Percentiles rank a stretch among this genome's conserved stretches.
These are phyloP conservation scores for Coemansia sp. DNA, from an alignment of 192 early-diverging fungal species.

Conservation along the genomic window DNA sequence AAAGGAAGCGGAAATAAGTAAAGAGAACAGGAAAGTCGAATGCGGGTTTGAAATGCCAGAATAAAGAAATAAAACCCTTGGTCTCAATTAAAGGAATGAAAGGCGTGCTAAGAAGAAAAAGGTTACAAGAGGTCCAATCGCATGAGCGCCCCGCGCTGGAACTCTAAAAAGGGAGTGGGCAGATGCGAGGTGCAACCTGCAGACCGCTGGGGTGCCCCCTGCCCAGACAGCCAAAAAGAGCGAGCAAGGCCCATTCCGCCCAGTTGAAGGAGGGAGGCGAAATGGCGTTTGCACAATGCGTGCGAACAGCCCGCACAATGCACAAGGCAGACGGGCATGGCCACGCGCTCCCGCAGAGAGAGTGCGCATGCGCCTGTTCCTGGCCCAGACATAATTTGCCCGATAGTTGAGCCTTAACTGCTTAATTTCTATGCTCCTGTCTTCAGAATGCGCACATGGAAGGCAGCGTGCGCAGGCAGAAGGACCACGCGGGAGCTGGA, in stretches of 20 bases:
- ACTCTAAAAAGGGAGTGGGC: conserved; percentile 7
- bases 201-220: conserved; percentile 1
- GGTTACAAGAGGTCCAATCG: not conserved
- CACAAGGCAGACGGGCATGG: conserved; percentile 8
- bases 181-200: conserved; percentile 4
- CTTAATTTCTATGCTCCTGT: too few species aligned
- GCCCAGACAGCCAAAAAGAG: not conserved
- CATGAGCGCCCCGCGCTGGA: conserved; percentile 7
- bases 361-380: not conserved
- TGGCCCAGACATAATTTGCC: too few species aligned
- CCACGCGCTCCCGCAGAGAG: not conserved
- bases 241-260: not conserved
- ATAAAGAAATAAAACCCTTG: not conserved
- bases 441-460: too few species aligned
- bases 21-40: not conserved
- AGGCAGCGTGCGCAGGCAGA: too few species aligned
- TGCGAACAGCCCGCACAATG: conserved; percentile 15
- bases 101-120: conserved; percentile 5
- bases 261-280: not conserved
- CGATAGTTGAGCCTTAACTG: too few species aligned
- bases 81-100: conserved; percentile 4
- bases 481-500: too few species aligned
- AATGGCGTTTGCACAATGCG: conserved; percentile 6
- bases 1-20: not conserved
- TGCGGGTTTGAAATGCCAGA: conserved; percentile 2